Evolutionary conservation across 2,329 filamentous ascomycete genomes (phyloP), one percentile per base, ranked within the genome.

Genomic region (Chaetomium globosum): DNA sequence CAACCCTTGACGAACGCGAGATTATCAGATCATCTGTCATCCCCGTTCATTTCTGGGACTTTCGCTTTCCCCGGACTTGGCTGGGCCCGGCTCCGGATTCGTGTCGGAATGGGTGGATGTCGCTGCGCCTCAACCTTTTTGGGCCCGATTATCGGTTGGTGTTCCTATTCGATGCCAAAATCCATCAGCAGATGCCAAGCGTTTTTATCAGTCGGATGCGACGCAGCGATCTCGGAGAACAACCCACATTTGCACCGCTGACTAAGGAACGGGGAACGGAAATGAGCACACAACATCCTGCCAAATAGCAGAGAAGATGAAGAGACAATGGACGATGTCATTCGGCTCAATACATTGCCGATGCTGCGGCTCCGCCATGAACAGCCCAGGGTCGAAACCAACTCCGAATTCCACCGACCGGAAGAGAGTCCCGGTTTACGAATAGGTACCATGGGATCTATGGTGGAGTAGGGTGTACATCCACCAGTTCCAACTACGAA

Each of bases 181-280:
- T 23, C 59, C 64, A 56, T 51, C 43, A 12, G 31, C 57, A n/a
- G 10, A 13, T 33, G 71, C 68, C 70, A 72, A 73, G 70, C 63
- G 10, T 65, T 71, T 67, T 72, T 71, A 71, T 71, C 71, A 67
- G 59, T 70, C 67, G 48, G 51, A 68, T 67, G 30, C 31, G 16
- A 52, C 21, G 30, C 36, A 33, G 12, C 23, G 33, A 64, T 33
- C 55, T 59, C n/a, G 26, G 53, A 39, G 39, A 43, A 12, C 36
- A 39, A 39, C 16, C 12, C 3, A 3, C 33, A 36, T 9, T 9
- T 10, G 33, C 33, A 6, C 33, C 33, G 36, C 12, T 39, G 39
- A 19, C 39, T 43, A 19, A 7, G 39, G 39, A 43, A 23, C 28
- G 43, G 31, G 8, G 19, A 31, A 48, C 12, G 33, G 33, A 36